Conservation (phyloP, 441 rosid genomes). For the Arabidopsis lyrata region DNA sequence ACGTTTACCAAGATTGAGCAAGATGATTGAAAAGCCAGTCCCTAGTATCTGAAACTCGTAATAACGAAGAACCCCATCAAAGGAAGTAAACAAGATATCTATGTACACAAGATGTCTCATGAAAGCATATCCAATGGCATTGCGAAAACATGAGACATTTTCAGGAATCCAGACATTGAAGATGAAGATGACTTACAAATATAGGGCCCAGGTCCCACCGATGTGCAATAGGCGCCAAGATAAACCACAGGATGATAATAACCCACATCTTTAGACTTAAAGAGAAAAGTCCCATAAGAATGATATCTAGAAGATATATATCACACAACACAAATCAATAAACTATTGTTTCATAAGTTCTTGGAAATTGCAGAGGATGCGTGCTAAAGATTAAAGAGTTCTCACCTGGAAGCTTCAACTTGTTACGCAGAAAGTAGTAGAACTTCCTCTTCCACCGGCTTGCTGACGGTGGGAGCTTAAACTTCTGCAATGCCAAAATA, state of each 20-base stretch:
- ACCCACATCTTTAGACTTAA: constrained; percentile 68
- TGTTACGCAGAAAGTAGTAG: constrained; percentile 62
- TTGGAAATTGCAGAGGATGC: not conserved
- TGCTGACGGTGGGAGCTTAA: constrained; percentile 76
- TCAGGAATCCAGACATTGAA: not conserved
- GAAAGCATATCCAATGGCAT: constrained; percentile 26
- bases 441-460: constrained; percentile 78
- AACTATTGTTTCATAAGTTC: constrained; percentile 24
- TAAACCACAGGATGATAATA: constrained; percentile 73
- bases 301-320: constrained; percentile 63
- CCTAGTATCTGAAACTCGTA: constrained; percentile 69
- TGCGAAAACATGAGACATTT: constrained; percentile 3
- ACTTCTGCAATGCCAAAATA: constrained; percentile 58
- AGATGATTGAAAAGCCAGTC: constrained; percentile 78
- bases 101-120: not conserved
- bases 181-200: constrained; percentile 65
- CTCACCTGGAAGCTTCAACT: constrained; percentile 81
- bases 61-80: not conserved
- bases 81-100: constrained; percentile 15
- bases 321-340: constrained; percentile 41
- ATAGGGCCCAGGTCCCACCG: constrained; percentile 88
- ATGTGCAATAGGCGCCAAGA: constrained; percentile 83
- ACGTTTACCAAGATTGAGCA: constrained; percentile 81
- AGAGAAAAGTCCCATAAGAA: constrained; percentile 80
- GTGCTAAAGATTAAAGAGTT: constrained; percentile 35